Evolutionary conservation across 352 stramenopile species (phyloP).

Genomic region (Thraustochytrium striatum): DNA sequence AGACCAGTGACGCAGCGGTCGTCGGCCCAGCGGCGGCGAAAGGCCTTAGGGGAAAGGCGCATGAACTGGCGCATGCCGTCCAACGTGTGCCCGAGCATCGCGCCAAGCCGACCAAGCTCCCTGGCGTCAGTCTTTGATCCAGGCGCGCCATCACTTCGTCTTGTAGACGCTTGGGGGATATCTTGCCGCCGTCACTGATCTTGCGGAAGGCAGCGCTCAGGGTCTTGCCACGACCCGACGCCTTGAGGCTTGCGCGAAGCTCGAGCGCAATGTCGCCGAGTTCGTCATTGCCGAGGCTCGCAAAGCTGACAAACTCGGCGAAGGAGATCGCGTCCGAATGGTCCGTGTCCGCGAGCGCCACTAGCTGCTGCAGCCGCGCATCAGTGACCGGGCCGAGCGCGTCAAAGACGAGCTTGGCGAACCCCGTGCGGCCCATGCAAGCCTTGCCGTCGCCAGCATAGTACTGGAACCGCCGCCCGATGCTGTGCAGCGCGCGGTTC

Average conservation of each 20-base stretch:
- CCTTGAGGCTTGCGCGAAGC: background rate
- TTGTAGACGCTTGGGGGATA: background rate
- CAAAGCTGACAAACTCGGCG: slow-evolving; percentile 49
- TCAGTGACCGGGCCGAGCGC: background rate
- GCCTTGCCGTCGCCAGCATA: background rate
- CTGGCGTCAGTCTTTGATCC: slow-evolving; percentile 22
- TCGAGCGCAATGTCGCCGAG: slow-evolving; percentile 12
- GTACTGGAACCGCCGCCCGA: slow-evolving; percentile 26
- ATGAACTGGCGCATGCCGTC: slow-evolving; percentile 1
- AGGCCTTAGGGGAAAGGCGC: too few species aligned
- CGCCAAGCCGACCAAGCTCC: background rate
- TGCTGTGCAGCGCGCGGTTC: slow-evolving; percentile 10
- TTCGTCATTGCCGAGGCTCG: background rate
- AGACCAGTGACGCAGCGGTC: too few species aligned
- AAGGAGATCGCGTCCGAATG: slow-evolving; percentile 12
- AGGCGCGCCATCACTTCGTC: background rate
- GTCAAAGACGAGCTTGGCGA: background rate
- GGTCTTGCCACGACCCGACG: background rate
- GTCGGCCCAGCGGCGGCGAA: too few species aligned
- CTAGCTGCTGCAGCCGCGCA: background rate
- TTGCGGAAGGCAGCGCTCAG: background rate
- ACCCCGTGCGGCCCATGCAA: background rate
- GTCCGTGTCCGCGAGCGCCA: background rate
- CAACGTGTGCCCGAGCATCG: background rate
- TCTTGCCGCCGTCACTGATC: background rate